Conservation (phyloP, 306 rosid genomes). For the Vicia villosa region DNA sequence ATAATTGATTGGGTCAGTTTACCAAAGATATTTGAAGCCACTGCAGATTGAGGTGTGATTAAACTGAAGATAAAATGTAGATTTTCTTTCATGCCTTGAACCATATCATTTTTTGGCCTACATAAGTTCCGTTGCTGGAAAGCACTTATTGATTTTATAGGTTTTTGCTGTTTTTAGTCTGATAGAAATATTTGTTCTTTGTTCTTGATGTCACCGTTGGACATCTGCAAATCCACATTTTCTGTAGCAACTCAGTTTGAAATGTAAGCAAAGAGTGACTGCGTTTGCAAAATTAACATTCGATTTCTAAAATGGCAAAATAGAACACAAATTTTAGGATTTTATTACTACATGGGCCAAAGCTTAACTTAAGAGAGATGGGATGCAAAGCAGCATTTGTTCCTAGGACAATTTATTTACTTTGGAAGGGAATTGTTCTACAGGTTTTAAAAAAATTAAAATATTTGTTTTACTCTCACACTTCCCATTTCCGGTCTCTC, state of each 20-base stretch:
- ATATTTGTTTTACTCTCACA: too few relatives aligned
- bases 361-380: too few relatives aligned
- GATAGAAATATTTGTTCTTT: conserved; percentile 23
- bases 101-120: conserved; percentile 23
- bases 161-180: neutral
- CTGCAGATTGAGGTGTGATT: conserved; percentile 25
- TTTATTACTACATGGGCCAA: neutral
- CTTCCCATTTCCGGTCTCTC: too few relatives aligned
- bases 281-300: neutral
- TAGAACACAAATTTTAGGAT: neutral
- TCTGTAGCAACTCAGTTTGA: neutral
- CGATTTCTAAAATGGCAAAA: neutral
- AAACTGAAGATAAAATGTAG: conserved; percentile 24
- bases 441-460: too few relatives aligned
- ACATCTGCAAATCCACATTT: neutral
- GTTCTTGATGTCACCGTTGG: neutral
- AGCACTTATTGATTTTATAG: conserved; percentile 16
- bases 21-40: conserved; percentile 27
- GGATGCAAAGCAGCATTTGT: too few relatives aligned
- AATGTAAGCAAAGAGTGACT: neutral
- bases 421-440: too few relatives aligned
- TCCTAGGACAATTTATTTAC: too few relatives aligned
- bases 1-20: conserved; percentile 21
- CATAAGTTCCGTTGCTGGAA: conserved; percentile 25
- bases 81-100: conserved; percentile 10